Evolutionary conservation across 306 rosid genomes (phyloP).

Genomic region (Vicia villosa): DNA sequence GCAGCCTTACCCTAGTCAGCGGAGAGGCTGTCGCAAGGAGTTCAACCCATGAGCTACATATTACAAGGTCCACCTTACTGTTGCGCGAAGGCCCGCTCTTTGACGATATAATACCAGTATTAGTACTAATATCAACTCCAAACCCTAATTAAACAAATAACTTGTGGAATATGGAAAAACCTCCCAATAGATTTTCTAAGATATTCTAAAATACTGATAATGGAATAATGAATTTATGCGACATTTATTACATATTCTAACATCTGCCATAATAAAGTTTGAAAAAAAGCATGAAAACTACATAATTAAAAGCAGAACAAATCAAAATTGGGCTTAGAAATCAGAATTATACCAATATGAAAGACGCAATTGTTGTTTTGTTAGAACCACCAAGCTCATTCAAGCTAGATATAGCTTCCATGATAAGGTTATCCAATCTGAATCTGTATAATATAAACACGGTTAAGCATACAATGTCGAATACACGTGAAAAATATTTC

Average conservation of each 20-base stretch:
- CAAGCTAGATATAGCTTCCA: conserved; percentile 78
- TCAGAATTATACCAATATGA: conserved; percentile 70
- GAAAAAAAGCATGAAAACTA: neutral
- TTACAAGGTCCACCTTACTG: neutral
- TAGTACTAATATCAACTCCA: neutral
- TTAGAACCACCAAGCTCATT: conserved; percentile 88
- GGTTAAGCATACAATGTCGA: conserved; percentile 19
- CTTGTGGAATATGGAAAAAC: neutral
- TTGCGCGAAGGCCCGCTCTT: neutral
- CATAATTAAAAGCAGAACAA: conserved; percentile 11
- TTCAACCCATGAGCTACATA: neutral
- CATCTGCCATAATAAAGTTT: conserved; percentile 11
- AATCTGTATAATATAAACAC: conserved; percentile 53
- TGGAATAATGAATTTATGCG: neutral
- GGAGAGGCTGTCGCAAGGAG: neutral
- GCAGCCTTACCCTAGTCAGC: neutral
- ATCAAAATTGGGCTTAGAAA: conserved; percentile 14
- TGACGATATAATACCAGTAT: neutral
- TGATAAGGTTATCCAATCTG: conserved; percentile 86
- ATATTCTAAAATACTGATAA: neutral
- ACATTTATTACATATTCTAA: neutral
- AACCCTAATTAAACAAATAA: neutral
- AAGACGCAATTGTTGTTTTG: conserved; percentile 79
- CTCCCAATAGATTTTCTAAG: neutral
- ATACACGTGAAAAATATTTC: neutral